Conservation (phyloP, 805 yeast species). For the Yarrowia osloensis region DNA sequence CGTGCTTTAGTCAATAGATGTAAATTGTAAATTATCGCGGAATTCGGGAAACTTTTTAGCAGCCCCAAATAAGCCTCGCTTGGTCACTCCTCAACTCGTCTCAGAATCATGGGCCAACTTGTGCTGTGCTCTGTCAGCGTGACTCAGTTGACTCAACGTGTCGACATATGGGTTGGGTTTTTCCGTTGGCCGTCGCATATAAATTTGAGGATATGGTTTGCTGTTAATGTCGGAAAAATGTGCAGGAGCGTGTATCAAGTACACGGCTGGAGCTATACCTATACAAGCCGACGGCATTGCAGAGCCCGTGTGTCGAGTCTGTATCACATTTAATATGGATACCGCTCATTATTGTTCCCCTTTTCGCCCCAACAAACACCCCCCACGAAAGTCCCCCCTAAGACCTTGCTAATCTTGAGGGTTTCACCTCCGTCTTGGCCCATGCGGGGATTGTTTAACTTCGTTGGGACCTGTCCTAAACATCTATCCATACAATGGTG, state of each 20-base stretch:
- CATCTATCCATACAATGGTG: conserved; percentile 28
- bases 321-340: not conserved
- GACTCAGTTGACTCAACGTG: conserved; percentile 29
- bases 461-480: conserved; percentile 19
- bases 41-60: not conserved
- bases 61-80: not conserved
- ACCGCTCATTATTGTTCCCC: too few species aligned
- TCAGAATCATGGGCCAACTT: too few species aligned
- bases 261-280: not conserved
- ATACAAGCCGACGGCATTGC: too few species aligned
- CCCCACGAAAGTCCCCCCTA: not conserved
- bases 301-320: not conserved
- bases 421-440: conserved; percentile 15
- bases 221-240: conserved; percentile 25
- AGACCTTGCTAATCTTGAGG: conserved; percentile 4
- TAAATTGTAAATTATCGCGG: not conserved
- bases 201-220: conserved; percentile 12
- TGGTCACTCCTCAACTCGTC: not conserved
- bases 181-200: not conserved
- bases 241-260: not conserved
- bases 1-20: not conserved
- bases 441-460: conserved; percentile 27
- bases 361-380: not conserved
- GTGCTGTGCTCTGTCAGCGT: not conserved
- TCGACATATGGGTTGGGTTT: conserved; percentile 12